phyloP scores from a whole-genome alignment of 495 filamentous ascomycete genomes.

The Neurospora hispaniola region DNA sequence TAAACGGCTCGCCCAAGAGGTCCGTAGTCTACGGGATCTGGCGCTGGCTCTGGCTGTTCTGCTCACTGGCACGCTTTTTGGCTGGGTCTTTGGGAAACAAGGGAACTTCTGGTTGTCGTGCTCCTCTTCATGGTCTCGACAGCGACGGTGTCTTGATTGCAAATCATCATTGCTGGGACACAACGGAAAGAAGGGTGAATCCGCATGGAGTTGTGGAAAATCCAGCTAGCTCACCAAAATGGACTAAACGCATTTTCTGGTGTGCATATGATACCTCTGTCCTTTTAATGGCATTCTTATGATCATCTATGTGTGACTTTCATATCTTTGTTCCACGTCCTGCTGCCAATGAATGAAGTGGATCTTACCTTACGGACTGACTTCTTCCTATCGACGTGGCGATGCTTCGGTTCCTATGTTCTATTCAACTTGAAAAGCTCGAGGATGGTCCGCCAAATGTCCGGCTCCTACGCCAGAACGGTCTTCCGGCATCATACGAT shows the following conservation, averaged over 20 bases:
- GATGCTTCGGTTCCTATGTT: not conserved
- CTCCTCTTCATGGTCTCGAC: not conserved
- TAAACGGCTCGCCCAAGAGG: conserved; percentile 26
- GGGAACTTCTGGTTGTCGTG: not conserved
- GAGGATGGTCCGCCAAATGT: no score
- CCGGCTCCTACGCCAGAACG: no score
- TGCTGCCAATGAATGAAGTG: not conserved
- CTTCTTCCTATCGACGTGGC: not conserved
- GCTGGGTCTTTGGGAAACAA: not conserved
- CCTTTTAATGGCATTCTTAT: not conserved
- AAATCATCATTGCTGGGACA: not conserved
- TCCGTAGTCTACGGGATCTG: conserved; percentile 4
- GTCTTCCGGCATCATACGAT: no score
- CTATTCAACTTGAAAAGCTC: not conserved
- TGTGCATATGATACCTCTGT: not conserved
- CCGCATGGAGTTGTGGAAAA: not conserved
- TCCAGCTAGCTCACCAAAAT: not conserved
- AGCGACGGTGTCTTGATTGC: not conserved
- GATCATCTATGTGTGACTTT: not conserved
- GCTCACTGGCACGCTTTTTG: conserved; percentile 2
- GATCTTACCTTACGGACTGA: not conserved
- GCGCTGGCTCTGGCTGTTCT: conserved; percentile 17
- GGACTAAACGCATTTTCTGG: not conserved
- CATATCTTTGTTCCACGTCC: not conserved
- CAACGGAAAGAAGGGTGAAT: not conserved